Percentiles rank a stretch among this genome's conserved stretches.
These are phyloP conservation scores for Penicillium roqueforti DNA, from an alignment of 495 filamentous ascomycete genomes.

Conservation along the genomic window DNA sequence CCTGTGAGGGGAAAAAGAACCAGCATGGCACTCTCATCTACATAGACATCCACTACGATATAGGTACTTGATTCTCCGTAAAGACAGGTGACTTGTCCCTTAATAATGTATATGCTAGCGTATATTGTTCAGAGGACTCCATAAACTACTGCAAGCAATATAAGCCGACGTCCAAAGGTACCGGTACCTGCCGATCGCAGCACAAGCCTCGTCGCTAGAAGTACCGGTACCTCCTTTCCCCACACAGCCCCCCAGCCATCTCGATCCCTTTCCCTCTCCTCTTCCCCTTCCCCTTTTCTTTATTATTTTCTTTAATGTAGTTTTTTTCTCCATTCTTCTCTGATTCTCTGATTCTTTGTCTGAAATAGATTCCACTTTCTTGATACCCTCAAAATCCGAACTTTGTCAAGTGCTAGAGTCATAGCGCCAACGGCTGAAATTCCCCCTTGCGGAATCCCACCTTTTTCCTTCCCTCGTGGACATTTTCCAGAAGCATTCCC, in stretches of 20 bases:
- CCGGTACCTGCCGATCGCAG: slow-evolving; percentile 11
- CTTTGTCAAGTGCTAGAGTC: neutral
- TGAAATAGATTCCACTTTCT: neutral
- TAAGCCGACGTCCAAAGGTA: neutral
- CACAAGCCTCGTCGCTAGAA: neutral
- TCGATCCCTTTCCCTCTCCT: neutral
- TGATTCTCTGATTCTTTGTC: neutral
- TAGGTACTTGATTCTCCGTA: no score
- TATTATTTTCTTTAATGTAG: neutral
- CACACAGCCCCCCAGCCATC: slow-evolving; percentile 25
- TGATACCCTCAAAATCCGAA: neutral
- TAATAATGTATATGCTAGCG: no score
- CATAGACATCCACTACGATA: neutral
- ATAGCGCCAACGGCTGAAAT: neutral
- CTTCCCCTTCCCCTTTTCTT: slow-evolving; percentile 11
- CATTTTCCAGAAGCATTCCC: slow-evolving; percentile 24
- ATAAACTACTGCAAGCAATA: neutral
- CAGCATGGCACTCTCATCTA: neutral
- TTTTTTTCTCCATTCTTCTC: neutral
- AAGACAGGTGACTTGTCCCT: no score
- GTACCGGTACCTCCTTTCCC: slow-evolving; percentile 13
- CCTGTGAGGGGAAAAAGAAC: neutral
- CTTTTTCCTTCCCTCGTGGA: slow-evolving; percentile 6
- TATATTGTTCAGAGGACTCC: no score
- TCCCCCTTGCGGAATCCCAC: slow-evolving; percentile 4